Evolutionary conservation across 23 red algal genomes (phyloP).

Genomic region (Gracilaria domingensis): DNA sequence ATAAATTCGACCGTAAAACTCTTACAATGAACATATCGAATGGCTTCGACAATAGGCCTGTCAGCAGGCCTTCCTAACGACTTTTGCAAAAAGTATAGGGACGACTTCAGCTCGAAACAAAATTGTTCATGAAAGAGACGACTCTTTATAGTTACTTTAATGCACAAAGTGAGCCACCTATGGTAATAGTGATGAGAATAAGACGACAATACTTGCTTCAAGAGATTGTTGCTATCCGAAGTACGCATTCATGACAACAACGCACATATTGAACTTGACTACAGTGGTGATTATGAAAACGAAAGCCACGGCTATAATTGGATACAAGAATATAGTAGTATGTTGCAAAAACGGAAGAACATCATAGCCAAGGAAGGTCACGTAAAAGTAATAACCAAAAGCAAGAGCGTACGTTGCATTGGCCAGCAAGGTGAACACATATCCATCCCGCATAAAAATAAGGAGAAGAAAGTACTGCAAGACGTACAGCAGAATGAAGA

Average conservation of each 20-base stretch:
- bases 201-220: not conserved
- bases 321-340: slow-evolving; percentile 89
- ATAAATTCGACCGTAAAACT: no score
- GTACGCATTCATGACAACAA: slow-evolving; percentile 71
- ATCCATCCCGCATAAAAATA: slow-evolving; percentile 75
- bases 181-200: slow-evolving; percentile 39
- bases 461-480: slow-evolving; percentile 84
- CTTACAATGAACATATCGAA: not conserved
- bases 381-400: slow-evolving; percentile 80
- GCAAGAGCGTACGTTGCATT: slow-evolving; percentile 72
- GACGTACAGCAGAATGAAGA: slow-evolving; percentile 87
- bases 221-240: slow-evolving; percentile 49
- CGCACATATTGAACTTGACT: slow-evolving; percentile 69
- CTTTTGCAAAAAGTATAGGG: not conserved
- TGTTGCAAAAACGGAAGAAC: slow-evolving; percentile 86
- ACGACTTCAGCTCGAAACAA: not conserved
- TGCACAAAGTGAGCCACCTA: slow-evolving; percentile 45
- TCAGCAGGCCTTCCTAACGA: not conserved
- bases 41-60: not conserved
- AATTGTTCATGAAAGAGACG: slow-evolving; percentile 1
- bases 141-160: slow-evolving; percentile 47
- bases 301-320: slow-evolving; percentile 50
- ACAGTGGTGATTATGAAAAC: slow-evolving; percentile 42
- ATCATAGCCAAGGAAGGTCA: slow-evolving; percentile 97
- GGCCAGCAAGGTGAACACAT: slow-evolving; percentile 43